Base-by-base conservation (phyloP, 192 early-diverging fungal genomes). In the Coemansia sp. region DNA sequence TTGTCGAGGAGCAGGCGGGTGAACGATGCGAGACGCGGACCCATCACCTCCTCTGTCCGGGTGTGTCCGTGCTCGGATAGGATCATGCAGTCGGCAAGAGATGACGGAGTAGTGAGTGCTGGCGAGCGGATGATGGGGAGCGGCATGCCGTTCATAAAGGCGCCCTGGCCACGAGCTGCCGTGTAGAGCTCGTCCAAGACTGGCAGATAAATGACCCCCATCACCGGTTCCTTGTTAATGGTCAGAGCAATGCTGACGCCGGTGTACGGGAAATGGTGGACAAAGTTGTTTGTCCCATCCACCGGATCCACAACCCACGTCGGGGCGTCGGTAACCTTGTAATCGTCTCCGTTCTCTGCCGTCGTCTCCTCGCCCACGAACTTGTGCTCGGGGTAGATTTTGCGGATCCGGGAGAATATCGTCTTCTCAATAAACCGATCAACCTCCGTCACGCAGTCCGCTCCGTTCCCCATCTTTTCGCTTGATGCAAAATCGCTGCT, bases 141-240 rank as follows among this genome's bases (percentile, higher is more conserved):
- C 7, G 71, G 77, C 32, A 74, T 60, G 57, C 72, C 76, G 22
- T 78, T 78, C 46, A 83, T 45, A 48, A 68, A 68, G 0, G 80
- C 72, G 40, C 80, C 80, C 18, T 63, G 59, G 6, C 80, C 80
- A 6, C 61, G 68, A 10, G 70, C 67, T 1, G 73, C 67, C n/a
- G 65, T 71, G 68, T 86, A 91, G 64, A 92, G 82, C 73, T 99
- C 92, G 69, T 92, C 83, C 61, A 96, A 74, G 15, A 99, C 84
- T 11, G 97, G 97, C 73, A 95, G 91, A 71, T 90, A 96, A 10
- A 99, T 87, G 15, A 95, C 95, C 12, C 97, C 97, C 10, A 98
- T 88, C 19, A 93, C 87, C 0, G 92, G 90, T 40, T 85, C 72
- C 61, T 89, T 85, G 67, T 90, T 84, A 55, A 93, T 77, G 4